A percentile compares a stretch with the other conserved stretches of the same genome.
Conservation (phyloP, 2,329 filamentous ascomycete species). For the Verticillium nubilum region DNA sequence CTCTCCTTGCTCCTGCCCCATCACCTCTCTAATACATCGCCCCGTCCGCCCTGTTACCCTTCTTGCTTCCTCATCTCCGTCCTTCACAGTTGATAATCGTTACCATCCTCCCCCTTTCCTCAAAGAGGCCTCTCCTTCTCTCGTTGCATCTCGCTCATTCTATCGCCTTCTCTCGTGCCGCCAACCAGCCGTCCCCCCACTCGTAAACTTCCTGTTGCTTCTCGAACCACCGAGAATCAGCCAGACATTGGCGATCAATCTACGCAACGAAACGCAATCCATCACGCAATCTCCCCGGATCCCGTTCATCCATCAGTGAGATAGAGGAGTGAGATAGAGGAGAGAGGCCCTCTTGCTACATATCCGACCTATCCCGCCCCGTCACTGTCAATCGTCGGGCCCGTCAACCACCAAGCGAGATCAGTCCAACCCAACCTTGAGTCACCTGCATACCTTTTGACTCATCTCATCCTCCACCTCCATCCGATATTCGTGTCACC, state of each 20-base stretch:
- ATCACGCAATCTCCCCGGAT: slow-evolving; percentile 8
- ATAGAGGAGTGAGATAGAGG: too few species aligned
- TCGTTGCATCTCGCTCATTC: background rate
- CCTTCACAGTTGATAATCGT: slow-evolving; percentile 8
- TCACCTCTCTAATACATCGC: slow-evolving; percentile 4
- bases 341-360: slow-evolving; percentile 8
- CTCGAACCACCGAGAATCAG: slow-evolving; percentile 1
- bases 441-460: slow-evolving; percentile 7
- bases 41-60: slow-evolving; percentile 11
- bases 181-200: background rate
- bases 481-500: background rate
- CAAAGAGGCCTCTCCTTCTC: slow-evolving; percentile 12
- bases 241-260: background rate
- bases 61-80: slow-evolving; percentile 9
- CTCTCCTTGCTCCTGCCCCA: slow-evolving; percentile 4
- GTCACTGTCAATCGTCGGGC: slow-evolving; percentile 1
- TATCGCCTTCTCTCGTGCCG: background rate
- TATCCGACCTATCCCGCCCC: background rate
- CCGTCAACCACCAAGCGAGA: slow-evolving; percentile 6
- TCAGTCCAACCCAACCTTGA: slow-evolving; percentile 7
- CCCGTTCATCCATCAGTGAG: slow-evolving; percentile 10
- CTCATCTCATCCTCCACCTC: background rate
- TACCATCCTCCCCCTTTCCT: slow-evolving; percentile 10
- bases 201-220: background rate
- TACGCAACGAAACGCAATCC: slow-evolving; percentile 6